phyloP scores from a whole-genome alignment of 2,329 filamentous ascomycete genomes.

The Exophiala lecanii-corni region DNA sequence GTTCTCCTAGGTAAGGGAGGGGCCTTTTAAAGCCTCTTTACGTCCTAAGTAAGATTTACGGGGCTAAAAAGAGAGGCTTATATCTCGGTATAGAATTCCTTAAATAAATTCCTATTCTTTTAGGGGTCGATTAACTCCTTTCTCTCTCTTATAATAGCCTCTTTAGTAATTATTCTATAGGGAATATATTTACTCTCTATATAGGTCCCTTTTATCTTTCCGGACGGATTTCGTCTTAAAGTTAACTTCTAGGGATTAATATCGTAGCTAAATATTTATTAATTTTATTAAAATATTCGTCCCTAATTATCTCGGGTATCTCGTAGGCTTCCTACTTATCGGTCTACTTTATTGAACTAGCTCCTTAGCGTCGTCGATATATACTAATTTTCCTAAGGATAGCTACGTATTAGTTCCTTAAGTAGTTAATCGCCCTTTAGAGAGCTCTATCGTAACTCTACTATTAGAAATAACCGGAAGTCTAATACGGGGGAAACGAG shows the following conservation, averaged over 20 bases:
- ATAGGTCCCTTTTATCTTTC: conserved; percentile 5
- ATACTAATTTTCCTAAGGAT: conserved; percentile 1
- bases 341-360: conserved; percentile 5
- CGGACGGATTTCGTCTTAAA: conserved; percentile 4
- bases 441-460: conserved; percentile 2
- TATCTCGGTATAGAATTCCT: background rate
- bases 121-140: background rate
- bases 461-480: background rate
- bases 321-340: conserved; percentile 7
- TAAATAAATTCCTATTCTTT: conserved; percentile 1
- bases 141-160: conserved; percentile 5
- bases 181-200: conserved; percentile 1
- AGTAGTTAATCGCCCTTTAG: conserved; percentile 4
- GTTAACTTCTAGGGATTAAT: conserved; percentile 2
- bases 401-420: conserved; percentile 6
- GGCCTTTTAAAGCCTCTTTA: conserved; percentile 1
- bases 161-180: conserved; percentile 4
- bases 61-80: conserved; percentile 2
- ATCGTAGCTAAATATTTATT: conserved; percentile 4
- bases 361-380: conserved; percentile 7
- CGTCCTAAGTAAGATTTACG: conserved; percentile 2
- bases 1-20: conserved; percentile 3
- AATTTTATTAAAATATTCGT: conserved; percentile 5
- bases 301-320: conserved; percentile 5
- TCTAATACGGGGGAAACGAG: conserved; percentile 24